Evolutionary conservation across 768 basidiomycete genomes (phyloP).

Genomic region (Boletus tomentosulus): DNA sequence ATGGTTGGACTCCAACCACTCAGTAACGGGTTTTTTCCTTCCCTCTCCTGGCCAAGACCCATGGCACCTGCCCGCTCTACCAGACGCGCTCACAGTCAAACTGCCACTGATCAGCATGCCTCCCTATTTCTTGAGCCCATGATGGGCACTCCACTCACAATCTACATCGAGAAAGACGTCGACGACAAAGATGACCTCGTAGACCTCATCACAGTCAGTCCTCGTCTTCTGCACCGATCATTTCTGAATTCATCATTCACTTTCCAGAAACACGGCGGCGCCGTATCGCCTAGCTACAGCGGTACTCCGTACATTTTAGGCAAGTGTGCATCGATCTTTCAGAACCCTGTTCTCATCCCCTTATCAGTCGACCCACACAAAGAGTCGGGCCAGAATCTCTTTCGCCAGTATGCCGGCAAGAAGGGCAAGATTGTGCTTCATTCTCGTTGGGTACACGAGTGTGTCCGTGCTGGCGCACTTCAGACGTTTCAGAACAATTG

Average conservation of each 20-base stretch:
- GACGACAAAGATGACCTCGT: constrained; percentile 61
- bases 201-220: constrained; percentile 62
- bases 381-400: constrained; percentile 76
- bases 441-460: constrained; percentile 73
- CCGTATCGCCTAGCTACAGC: constrained; percentile 70
- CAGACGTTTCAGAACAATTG: constrained; percentile 75
- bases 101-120: constrained; percentile 33
- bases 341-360: constrained; percentile 2
- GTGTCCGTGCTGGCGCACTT: constrained; percentile 61
- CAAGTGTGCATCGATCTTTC: constrained; percentile 32
- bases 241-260: neutral
- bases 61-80: constrained; percentile 76
- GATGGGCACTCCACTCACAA: constrained; percentile 68
- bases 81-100: constrained; percentile 42
- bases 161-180: constrained; percentile 82
- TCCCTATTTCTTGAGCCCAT: constrained; percentile 78
- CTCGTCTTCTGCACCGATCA: constrained; percentile 7
- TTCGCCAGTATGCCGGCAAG: constrained; percentile 73
- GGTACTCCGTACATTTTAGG: constrained; percentile 78
- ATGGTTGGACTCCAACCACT: no score
- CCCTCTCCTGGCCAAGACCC: constrained; percentile 48
- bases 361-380: constrained; percentile 70
- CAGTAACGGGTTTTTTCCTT: constrained; percentile 7
- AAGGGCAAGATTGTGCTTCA: constrained; percentile 76
- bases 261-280: constrained; percentile 71